These are phyloP conservation scores for Rhodomyrtus psidioides DNA, from an alignment of 441 rosid genomes.

Conservation along the genomic window DNA sequence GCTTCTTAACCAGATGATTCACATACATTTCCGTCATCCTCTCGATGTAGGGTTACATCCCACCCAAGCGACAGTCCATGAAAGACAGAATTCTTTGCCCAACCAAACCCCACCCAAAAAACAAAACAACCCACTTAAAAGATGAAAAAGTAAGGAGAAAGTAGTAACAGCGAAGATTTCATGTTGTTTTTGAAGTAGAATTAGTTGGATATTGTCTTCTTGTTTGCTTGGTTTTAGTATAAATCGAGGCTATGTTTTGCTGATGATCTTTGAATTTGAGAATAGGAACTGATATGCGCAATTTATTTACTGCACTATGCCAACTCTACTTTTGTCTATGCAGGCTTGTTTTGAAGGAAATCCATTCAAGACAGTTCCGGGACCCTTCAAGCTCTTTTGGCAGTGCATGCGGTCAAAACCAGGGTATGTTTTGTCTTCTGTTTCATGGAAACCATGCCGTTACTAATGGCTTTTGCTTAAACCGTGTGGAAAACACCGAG, in stretches of 20 bases:
- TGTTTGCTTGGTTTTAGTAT: background rate
- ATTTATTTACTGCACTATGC: background rate
- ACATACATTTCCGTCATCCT: background rate
- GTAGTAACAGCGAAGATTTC: background rate
- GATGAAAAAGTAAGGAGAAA: background rate
- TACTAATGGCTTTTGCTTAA: too few species aligned
- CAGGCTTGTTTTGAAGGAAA: slow-evolving; percentile 96
- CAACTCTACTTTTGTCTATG: background rate
- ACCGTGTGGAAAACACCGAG: too few species aligned
- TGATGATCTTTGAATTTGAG: background rate
- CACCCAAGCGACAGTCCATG: too few species aligned
- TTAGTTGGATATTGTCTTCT: background rate
- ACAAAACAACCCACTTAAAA: background rate
- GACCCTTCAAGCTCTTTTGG: slow-evolving; percentile 91
- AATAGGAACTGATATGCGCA: background rate
- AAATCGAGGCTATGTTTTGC: background rate
- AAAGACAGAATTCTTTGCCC: too few species aligned
- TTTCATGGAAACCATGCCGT: background rate
- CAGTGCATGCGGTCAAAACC: slow-evolving; percentile 94
- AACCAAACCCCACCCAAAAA: too few species aligned
- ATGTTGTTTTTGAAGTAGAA: background rate
- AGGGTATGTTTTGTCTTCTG: slow-evolving; percentile 44
- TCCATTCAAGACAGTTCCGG: slow-evolving; percentile 96
- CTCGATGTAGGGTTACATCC: background rate
- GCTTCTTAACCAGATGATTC: background rate